Evolutionary conservation across 495 filamentous ascomycete genomes (phyloP).

Genomic region (Aspergillus saccharolyticus): DNA sequence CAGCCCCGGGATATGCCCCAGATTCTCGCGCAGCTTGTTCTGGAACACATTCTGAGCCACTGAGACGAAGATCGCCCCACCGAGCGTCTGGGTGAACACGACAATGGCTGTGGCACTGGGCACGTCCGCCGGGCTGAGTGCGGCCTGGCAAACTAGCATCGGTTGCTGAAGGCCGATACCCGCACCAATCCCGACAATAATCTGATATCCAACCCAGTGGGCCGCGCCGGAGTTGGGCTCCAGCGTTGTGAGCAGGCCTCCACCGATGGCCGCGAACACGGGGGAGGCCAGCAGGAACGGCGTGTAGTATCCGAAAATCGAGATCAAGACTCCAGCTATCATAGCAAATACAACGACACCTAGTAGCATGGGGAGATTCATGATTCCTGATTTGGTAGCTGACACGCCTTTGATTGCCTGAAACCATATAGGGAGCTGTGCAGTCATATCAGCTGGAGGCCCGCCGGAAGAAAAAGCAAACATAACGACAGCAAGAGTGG

Average conservation of each 20-base stretch:
- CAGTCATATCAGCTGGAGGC: not conserved
- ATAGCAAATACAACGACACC: slow-evolving; percentile 57
- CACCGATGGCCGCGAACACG: slow-evolving; percentile 58
- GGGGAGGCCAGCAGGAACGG: slow-evolving; percentile 64
- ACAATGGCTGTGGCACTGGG: slow-evolving; percentile 62
- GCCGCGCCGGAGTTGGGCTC: slow-evolving; percentile 45
- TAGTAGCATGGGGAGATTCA: slow-evolving; percentile 70
- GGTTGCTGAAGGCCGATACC: slow-evolving; percentile 66
- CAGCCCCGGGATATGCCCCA: slow-evolving; percentile 49
- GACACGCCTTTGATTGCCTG: slow-evolving; percentile 70
- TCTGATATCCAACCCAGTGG: slow-evolving; percentile 76
- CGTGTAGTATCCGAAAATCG: slow-evolving; percentile 66
- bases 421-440: slow-evolving; percentile 75
- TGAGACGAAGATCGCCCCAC: slow-evolving; percentile 68
- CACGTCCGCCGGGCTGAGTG: slow-evolving; percentile 55
- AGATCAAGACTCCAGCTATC: slow-evolving; percentile 55
- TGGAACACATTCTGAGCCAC: slow-evolving; percentile 75
- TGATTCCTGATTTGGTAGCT: slow-evolving; percentile 69
- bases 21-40: slow-evolving; percentile 58
- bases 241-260: slow-evolving; percentile 65
- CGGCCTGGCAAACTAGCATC: slow-evolving; percentile 65
- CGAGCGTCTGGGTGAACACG: slow-evolving; percentile 67
- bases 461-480: not conserved
- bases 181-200: slow-evolving; percentile 62
- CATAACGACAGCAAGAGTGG: not conserved